Percentiles rank a stretch among this genome's conserved stretches.
phyloP scores from a whole-genome alignment of 2,329 filamentous ascomycete species.

The Aspergillus sp. region DNA sequence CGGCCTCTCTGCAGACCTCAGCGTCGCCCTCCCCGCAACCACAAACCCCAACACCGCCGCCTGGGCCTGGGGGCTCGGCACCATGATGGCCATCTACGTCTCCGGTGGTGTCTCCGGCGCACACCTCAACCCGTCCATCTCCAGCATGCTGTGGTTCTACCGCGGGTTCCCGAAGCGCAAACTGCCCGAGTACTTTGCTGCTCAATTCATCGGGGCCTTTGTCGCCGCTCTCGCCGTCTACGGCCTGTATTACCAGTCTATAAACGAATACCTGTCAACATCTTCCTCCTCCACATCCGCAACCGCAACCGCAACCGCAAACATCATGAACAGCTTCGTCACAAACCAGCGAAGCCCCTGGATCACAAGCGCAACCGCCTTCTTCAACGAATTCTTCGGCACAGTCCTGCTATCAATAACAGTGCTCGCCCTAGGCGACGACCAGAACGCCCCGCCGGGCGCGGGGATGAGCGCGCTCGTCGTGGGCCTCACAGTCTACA shows the following conservation, averaged over 20 bases:
- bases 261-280: constrained; percentile 30
- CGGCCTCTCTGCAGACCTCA: constrained; percentile 52
- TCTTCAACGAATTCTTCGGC: constrained; percentile 51
- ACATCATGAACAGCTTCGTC: constrained; percentile 44
- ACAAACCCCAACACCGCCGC: constrained; percentile 47
- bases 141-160: constrained; percentile 48
- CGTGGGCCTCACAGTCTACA: constrained; percentile 44
- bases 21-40: constrained; percentile 39
- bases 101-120: constrained; percentile 50
- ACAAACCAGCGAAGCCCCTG: constrained; percentile 44
- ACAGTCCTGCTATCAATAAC: constrained; percentile 43
- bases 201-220: constrained; percentile 55
- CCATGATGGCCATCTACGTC: constrained; percentile 53
- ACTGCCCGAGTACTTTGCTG: constrained; percentile 51
- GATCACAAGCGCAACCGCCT: constrained; percentile 40
- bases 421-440: constrained; percentile 48
- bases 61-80: constrained; percentile 55
- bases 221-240: constrained; percentile 50
- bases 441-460: constrained; percentile 49
- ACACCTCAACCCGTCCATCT: constrained; percentile 47
- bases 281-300: constrained; percentile 11
- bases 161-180: constrained; percentile 55
- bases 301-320: constrained; percentile 21
- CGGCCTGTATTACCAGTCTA: constrained; percentile 40
- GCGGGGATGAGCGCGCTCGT: constrained; percentile 54